Evolutionary conservation across 805 yeast species (phyloP).

Genomic region (Yarrowia sp.): DNA sequence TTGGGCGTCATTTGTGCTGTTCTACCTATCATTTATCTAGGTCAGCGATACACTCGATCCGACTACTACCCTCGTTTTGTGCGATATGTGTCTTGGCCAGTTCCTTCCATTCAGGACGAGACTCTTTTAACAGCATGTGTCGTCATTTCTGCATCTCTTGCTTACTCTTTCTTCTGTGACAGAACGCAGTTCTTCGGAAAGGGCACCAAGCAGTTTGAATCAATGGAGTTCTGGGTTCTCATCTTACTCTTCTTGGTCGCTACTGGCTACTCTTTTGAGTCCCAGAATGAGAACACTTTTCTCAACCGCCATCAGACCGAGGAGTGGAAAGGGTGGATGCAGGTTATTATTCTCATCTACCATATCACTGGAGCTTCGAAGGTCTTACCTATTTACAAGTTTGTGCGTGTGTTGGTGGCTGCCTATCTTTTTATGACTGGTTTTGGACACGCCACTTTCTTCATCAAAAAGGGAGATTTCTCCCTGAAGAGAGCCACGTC

Average conservation of each 20-base stretch:
- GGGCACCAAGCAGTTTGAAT: conserved; percentile 29
- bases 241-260: neutral
- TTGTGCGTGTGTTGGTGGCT: conserved; percentile 32
- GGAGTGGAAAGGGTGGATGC: conserved; percentile 36
- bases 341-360: conserved; percentile 31
- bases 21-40: conserved; percentile 21
- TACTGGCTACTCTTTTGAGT: conserved; percentile 22
- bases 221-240: conserved; percentile 27
- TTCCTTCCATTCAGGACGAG: conserved; percentile 5
- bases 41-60: conserved; percentile 1
- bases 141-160: conserved; percentile 26
- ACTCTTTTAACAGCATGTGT: conserved; percentile 6
- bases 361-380: conserved; percentile 34
- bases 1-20: conserved; percentile 25
- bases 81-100: conserved; percentile 13
- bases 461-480: conserved; percentile 31
- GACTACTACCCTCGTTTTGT: conserved; percentile 24
- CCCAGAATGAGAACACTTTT: conserved; percentile 29
- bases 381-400: conserved; percentile 32
- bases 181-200: conserved; percentile 31
- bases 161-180: conserved; percentile 31
- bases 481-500: conserved; percentile 31
- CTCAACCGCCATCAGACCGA: conserved; percentile 34
- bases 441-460: conserved; percentile 31
- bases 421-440: conserved; percentile 34